phyloP scores from a whole-genome alignment of 768 basidiomycete species.

The Mycena rebaudengoi region DNA sequence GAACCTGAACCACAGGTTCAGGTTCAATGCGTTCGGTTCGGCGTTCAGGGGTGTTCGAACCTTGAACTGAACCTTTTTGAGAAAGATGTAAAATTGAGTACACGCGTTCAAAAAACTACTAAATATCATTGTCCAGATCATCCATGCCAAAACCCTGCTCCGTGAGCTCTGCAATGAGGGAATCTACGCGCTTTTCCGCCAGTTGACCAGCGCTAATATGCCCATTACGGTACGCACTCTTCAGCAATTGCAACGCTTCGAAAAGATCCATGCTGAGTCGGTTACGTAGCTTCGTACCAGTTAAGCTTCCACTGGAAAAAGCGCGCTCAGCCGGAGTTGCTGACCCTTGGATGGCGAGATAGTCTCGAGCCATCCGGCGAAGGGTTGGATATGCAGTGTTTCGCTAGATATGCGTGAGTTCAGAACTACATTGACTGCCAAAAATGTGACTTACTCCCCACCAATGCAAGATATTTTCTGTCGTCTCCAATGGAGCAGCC shows the following conservation, averaged over 20 bases:
- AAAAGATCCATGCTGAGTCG: conserved; percentile 14
- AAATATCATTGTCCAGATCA: no score
- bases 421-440: neutral
- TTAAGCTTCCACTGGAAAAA: conserved; percentile 33
- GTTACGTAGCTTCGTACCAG: conserved; percentile 26
- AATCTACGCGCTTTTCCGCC: neutral
- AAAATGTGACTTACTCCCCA: neutral
- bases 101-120: no score
- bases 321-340: conserved; percentile 35
- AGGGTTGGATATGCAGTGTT: neutral
- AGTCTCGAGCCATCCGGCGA: conserved; percentile 15
- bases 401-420: neutral
- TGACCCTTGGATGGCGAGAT: conserved; percentile 37
- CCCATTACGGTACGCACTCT: conserved; percentile 22
- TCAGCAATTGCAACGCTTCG: conserved; percentile 27
- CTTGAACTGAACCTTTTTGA: no score
- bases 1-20: no score
- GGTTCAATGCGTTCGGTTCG: no score
- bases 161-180: neutral
- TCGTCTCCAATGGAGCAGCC: neutral
- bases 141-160: no score
- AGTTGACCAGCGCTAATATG: neutral
- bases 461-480: neutral
- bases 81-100: no score
- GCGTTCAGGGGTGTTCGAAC: no score